A percentile compares a stretch with the other conserved stretches of the same genome.
Conservation (phyloP, 257 asterid genomes). For the Leonotis leonurus region DNA sequence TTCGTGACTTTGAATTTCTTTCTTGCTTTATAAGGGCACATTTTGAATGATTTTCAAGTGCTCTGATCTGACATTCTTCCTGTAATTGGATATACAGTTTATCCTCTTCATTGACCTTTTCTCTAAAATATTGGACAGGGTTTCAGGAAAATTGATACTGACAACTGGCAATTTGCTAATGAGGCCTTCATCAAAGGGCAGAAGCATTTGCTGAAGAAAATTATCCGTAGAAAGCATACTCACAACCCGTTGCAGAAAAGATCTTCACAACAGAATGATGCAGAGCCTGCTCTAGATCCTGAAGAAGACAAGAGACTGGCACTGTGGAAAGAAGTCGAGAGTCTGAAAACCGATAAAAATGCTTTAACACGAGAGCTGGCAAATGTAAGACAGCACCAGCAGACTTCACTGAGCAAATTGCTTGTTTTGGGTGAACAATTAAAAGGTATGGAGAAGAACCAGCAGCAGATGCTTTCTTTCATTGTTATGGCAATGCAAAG, state of each 20-base stretch:
- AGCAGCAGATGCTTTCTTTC: constrained; percentile 94
- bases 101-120: constrained; percentile 4
- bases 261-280: constrained; percentile 32
- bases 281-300: constrained; percentile 19
- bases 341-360: constrained; percentile 50
- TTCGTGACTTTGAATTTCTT: no score
- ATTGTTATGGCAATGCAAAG: constrained; percentile 96
- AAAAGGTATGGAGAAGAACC: constrained; percentile 81
- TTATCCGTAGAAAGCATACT: constrained; percentile 59
- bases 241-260: constrained; percentile 38
- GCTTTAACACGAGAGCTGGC: constrained; percentile 59
- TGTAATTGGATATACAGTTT: no score
- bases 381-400: constrained; percentile 58
- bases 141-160: constrained; percentile 80
- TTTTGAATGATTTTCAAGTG: no score
- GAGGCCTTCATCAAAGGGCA: constrained; percentile 75
- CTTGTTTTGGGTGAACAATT: constrained; percentile 51
- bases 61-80: no score
- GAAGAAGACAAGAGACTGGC: constrained; percentile 49
- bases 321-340: constrained; percentile 78
- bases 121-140: constrained; percentile 48
- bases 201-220: constrained; percentile 74
- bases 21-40: no score
- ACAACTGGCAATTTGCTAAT: constrained; percentile 81
- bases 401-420: constrained; percentile 66